A percentile compares a stretch with the other conserved stretches of the same genome.
Evolutionary conservation across 2,329 filamentous ascomycete species (phyloP).

Genomic region (Alternaria sp.): DNA sequence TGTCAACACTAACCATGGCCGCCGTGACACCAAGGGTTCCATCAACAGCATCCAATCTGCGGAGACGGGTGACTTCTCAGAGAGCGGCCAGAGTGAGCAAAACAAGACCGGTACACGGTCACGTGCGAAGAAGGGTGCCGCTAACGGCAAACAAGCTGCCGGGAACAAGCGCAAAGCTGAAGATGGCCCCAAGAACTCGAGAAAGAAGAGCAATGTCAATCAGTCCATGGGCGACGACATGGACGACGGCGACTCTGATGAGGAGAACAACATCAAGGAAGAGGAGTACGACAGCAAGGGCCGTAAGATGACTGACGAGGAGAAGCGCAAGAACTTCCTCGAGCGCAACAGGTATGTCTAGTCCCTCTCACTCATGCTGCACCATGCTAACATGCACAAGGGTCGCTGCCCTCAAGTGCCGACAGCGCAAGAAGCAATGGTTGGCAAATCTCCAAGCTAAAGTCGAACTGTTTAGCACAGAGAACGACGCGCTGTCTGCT

Average conservation of each 20-base stretch:
- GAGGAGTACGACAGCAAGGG: conserved; percentile 59
- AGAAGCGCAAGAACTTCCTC: conserved; percentile 97
- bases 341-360: conserved; percentile 86
- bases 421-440: conserved; percentile 99
- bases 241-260: conserved; percentile 56
- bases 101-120: conserved; percentile 64
- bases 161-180: conserved; percentile 75
- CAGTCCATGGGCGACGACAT: conserved; percentile 60
- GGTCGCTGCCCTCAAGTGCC: conserved; percentile 94
- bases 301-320: conserved; percentile 96
- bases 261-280: conserved; percentile 51
- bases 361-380: conserved; percentile 19
- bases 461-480: conserved; percentile 88
- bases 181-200: conserved; percentile 72
- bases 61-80: conserved; percentile 71
- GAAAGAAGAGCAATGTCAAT: conserved; percentile 70
- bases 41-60: conserved; percentile 66
- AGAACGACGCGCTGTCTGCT: conserved; percentile 86
- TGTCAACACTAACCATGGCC: conserved; percentile 62
- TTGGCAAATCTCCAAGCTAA: conserved; percentile 92
- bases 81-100: conserved; percentile 71
- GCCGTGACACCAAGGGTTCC: conserved; percentile 59
- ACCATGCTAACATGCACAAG: conserved; percentile 59
- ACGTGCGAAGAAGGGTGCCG: conserved; percentile 49
- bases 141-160: conserved; percentile 48